Percentiles rank a stretch among this genome's conserved stretches.
Conservation (phyloP, 805 yeast genomes). For the Metschnikowia henanensis region DNA sequence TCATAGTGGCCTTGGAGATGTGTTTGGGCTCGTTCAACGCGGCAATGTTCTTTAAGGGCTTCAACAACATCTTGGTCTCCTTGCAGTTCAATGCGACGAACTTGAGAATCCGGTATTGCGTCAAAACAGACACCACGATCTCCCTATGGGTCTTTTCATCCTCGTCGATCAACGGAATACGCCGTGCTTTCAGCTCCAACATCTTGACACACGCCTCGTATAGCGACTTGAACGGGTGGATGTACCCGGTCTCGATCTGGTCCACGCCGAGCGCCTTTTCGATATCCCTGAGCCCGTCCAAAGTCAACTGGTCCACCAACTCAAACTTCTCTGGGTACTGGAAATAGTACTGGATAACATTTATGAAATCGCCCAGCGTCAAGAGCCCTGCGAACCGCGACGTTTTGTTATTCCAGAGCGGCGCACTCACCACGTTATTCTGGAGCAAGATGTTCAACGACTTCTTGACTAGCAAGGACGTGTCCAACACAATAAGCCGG, state of each 20-base stretch:
- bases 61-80: constrained; percentile 80
- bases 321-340: constrained; percentile 88
- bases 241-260: constrained; percentile 81
- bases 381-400: constrained; percentile 92
- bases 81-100: constrained; percentile 96
- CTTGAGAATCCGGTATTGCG: constrained; percentile 94
- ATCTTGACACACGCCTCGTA: constrained; percentile 93
- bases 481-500: constrained; percentile 89
- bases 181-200: constrained; percentile 84
- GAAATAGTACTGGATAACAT: constrained; percentile 91
- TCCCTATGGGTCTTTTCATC: constrained; percentile 92
- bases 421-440: constrained; percentile 94
- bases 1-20: constrained; percentile 82
- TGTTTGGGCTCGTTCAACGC: constrained; percentile 55
- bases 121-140: constrained; percentile 90
- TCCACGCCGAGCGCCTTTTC: constrained; percentile 86
- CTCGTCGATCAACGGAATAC: constrained; percentile 92
- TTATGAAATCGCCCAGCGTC: constrained; percentile 90
- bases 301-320: constrained; percentile 78
- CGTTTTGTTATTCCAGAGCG: constrained; percentile 90
- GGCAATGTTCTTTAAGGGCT: constrained; percentile 69
- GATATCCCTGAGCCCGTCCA: constrained; percentile 82
- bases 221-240: constrained; percentile 86
- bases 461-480: constrained; percentile 85
- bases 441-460: constrained; percentile 87